A percentile compares a stretch with the other conserved stretches of the same genome.
Conservation (phyloP, 1,284 basidiomycete species). For the Hymenochaete sp. region DNA sequence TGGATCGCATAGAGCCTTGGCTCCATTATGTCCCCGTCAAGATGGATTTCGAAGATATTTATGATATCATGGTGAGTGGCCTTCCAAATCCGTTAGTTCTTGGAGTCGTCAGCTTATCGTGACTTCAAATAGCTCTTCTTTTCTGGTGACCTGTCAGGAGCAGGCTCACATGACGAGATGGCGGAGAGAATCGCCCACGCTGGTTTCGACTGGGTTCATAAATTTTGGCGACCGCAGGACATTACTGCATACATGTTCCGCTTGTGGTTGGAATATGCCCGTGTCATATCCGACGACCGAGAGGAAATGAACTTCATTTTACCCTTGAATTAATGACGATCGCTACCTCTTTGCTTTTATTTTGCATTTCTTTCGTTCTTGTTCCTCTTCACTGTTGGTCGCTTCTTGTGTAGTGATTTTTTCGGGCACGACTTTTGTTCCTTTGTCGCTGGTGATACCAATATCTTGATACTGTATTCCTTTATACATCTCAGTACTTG, state of each 20-base stretch:
- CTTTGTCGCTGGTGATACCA: too few relatives aligned
- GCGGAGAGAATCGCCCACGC: constrained; percentile 47
- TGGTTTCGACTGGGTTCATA: constrained; percentile 51
- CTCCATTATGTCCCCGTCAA: constrained; percentile 35
- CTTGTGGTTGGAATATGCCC: constrained; percentile 36
- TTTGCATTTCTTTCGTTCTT: too few relatives aligned
- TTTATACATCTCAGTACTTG: too few relatives aligned
- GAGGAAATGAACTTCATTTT: constrained; percentile 24
- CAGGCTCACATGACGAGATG: constrained; percentile 43
- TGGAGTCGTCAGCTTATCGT: too few relatives aligned
- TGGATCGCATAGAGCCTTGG: constrained; percentile 24
- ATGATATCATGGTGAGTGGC: constrained; percentile 25
- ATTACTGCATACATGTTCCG: constrained; percentile 56
- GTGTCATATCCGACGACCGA: constrained; percentile 30
- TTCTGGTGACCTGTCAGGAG: constrained; percentile 36
- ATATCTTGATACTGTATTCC: too few relatives aligned
- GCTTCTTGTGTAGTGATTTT: too few relatives aligned
- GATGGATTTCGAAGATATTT: constrained; percentile 29
- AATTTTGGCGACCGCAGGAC: constrained; percentile 57
- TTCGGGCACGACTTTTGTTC: too few relatives aligned
- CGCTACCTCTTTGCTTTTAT: too few relatives aligned
- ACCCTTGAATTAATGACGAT: constrained; percentile 1
- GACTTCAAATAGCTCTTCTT: too few relatives aligned
- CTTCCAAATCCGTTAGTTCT: too few relatives aligned
- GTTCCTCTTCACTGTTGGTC: too few relatives aligned